Evolutionary conservation across 768 basidiomycete species (phyloP).

Genomic region (Kockovaella imperatae): DNA sequence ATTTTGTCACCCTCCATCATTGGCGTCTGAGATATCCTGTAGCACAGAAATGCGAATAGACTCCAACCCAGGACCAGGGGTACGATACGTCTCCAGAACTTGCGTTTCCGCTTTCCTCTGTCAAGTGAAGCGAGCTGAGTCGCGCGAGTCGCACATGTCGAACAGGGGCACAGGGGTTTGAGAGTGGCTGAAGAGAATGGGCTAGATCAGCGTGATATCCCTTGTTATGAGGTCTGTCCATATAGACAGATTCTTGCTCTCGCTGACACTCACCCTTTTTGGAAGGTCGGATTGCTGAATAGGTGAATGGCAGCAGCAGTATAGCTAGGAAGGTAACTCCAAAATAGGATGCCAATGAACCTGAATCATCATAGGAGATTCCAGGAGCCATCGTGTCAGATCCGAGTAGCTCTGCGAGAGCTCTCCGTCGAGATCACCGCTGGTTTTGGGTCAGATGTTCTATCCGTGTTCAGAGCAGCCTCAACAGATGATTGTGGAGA

Average conservation of each 20-base stretch:
- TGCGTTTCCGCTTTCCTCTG: conserved; percentile 15
- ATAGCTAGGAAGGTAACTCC: conserved; percentile 80
- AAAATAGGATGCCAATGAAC: conserved; percentile 57
- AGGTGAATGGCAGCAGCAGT: conserved; percentile 68
- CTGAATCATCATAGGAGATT: conserved; percentile 46
- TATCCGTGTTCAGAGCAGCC: no score
- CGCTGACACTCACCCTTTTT: conserved; percentile 50
- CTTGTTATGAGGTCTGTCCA: background rate
- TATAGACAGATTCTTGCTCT: background rate
- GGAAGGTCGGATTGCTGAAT: conserved; percentile 43
- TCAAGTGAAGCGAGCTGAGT: conserved; percentile 23
- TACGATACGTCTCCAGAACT: conserved; percentile 49
- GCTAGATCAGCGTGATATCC: background rate
- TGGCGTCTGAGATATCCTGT: conserved; percentile 54
- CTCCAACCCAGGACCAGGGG: conserved; percentile 67
- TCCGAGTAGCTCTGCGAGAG: no score
- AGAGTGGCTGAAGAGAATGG: conserved; percentile 49
- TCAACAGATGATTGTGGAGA: no score
- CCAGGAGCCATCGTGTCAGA: conserved; percentile 26
- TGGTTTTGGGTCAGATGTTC: no score
- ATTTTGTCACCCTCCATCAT: conserved; percentile 56
- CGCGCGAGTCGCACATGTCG: conserved; percentile 51
- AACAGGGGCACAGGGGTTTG: conserved; percentile 49
- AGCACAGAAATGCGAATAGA: conserved; percentile 59
- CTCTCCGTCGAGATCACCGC: no score